A percentile compares a stretch with the other conserved stretches of the same genome.
Evolutionary conservation across 345 rosid genomes (phyloP).

Genomic region (Aegle marmelos): DNA sequence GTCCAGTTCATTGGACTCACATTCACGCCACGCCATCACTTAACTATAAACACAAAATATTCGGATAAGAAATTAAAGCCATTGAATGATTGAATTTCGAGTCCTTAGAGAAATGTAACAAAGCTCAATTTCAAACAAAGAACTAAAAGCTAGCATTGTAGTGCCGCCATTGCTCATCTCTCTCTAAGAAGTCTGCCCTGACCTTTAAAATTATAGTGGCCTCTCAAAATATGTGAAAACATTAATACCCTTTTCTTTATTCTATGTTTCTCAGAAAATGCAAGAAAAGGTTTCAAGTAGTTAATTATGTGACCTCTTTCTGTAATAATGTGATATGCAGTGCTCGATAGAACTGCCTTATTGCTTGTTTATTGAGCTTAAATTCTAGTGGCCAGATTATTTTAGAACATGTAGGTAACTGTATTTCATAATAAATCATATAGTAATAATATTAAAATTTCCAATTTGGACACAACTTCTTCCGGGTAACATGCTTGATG

Average conservation of each 20-base stretch:
- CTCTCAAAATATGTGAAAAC: constrained; percentile 65
- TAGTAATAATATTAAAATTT: no score
- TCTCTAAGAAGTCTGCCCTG: constrained; percentile 63
- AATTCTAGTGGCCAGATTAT: no score
- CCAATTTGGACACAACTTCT: no score
- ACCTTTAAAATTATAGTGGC: constrained; percentile 44
- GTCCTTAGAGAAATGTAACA: not conserved
- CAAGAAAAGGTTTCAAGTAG: not conserved
- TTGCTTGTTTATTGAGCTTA: no score
- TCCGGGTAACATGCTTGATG: no score
- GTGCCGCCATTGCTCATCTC: constrained; percentile 83
- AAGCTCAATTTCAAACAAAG: constrained; percentile 38
- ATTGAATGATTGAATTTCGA: no score
- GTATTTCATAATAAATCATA: no score
- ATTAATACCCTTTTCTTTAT: not conserved
- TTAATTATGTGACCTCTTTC: no score
- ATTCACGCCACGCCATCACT: not conserved
- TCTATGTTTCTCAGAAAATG: not conserved
- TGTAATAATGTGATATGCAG: no score
- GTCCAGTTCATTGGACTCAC: not conserved
- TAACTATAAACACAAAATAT: not conserved
- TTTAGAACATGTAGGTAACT: no score
- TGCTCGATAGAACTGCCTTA: no score
- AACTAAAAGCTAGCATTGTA: constrained; percentile 58
- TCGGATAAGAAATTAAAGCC: no score